These are phyloP conservation scores for Xylaria telfairii DNA, from an alignment of 495 filamentous ascomycete genomes.

Conservation along the genomic window DNA sequence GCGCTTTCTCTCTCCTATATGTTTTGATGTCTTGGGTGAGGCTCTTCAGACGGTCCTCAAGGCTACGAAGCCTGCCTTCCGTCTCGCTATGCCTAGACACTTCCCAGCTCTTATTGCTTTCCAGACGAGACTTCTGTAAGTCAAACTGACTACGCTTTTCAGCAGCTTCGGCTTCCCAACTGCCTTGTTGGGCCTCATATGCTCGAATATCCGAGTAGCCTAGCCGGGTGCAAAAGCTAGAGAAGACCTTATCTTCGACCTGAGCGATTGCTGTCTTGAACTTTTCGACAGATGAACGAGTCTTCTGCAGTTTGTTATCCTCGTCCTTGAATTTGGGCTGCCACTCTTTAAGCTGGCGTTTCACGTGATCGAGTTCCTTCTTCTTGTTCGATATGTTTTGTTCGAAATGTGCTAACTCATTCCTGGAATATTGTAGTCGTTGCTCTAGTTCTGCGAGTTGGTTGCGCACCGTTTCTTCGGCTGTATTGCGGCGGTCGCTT, in stretches of 20 bases:
- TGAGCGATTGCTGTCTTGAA: constrained; percentile 78
- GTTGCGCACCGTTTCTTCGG: constrained; percentile 80
- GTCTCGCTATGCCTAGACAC: constrained; percentile 70
- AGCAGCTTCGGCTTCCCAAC: constrained; percentile 83
- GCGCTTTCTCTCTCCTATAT: constrained; percentile 74
- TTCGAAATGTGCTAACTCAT: constrained; percentile 81
- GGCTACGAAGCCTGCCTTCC: constrained; percentile 67
- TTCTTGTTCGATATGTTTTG: constrained; percentile 85
- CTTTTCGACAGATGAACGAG: constrained; percentile 67
- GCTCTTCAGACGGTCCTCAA: constrained; percentile 69
- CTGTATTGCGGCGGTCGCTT: constrained; percentile 70
- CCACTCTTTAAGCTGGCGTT: constrained; percentile 72
- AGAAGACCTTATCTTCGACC: constrained; percentile 90
- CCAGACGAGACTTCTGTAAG: constrained; percentile 79
- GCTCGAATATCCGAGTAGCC: constrained; percentile 88
- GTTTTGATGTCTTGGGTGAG: constrained; percentile 69
- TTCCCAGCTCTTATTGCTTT: constrained; percentile 82
- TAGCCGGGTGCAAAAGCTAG: constrained; percentile 82
- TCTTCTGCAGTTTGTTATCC: constrained; percentile 67
- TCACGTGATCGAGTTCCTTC: constrained; percentile 77
- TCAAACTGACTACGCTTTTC: constrained; percentile 87
- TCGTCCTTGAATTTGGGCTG: constrained; percentile 81
- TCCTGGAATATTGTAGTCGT: constrained; percentile 69
- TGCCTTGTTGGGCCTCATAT: constrained; percentile 92
- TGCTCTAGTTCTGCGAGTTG: constrained; percentile 86